Evolutionary conservation across 2,329 filamentous ascomycete species (phyloP), one percentile per base, ranked within the genome.

Genomic region (Colletotrichum acutatum): DNA sequence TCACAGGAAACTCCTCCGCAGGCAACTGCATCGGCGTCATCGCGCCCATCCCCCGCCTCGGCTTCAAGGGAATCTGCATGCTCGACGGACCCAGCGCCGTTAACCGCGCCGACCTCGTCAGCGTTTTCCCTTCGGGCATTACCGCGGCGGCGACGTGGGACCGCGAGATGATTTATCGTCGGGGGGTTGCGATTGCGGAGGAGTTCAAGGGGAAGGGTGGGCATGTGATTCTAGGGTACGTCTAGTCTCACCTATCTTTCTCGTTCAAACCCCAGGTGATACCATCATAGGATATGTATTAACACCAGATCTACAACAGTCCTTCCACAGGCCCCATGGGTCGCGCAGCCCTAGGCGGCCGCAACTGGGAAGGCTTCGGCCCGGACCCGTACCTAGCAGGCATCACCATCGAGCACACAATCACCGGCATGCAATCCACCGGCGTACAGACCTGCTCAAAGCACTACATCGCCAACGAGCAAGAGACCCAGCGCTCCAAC

Each of bases 91-190:
- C 42, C 19, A 49, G 42, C 42, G 42, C 42, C 19, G 42, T 49
- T 19, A 49, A 49, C 19, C 42, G 42, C 42, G 63, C 34, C 4
- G 63, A 66, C 28, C 22, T 56, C 1, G 63, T 57, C 52, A 66
- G 52, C 61, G 91, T 90, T 0, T 95, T 95, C 80, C 89, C 93
- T 0, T 90, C 92, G 1, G 93, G 92, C 56, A 85, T 94, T 71
- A 94, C 91, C 65, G 88, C 91, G 11, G 93, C 91, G 6, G 92
- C 93, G 0, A 93, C 93, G 1, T 95, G 91, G 89, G 91, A 93
- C 78, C 89, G 90, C 60, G 83, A 87, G 24, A 84, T 95, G 49
- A 90, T 93, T 67, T 91, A 91, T 77, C 84, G 86, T 42, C 89
- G 93, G 46, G 93, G 92, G 26, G 82, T 89, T 72, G 91, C 91